Evolutionary conservation across 805 yeast species (phyloP), one percentile per base, ranked within the genome.

Genomic region (Zygosaccharomyces gambellarensis): DNA sequence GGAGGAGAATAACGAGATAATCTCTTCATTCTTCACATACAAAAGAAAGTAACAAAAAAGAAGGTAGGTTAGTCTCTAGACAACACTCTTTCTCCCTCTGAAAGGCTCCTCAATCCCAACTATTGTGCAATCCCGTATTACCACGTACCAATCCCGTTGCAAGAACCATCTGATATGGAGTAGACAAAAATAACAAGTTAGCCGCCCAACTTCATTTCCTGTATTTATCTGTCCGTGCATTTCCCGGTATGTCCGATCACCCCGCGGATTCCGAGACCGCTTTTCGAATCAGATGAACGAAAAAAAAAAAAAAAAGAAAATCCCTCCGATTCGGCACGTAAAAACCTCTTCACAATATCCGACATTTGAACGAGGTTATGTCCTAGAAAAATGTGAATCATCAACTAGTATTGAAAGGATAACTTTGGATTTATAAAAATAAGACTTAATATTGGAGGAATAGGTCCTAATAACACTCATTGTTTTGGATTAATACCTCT

Each of bases 291-390:
- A 32, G 21, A 34, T 14, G 17, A 5, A 34, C 10, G 14, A 17
- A 17, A 17, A 17, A 34, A 10, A 34, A 17, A 34, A 34, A 34
- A 34, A 32, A 32, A 32, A 32, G 9, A 42, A 42, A 42, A 42
- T 42, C 45, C 38, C 45, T 42, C 45, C 45, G n/a, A 25, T 30
- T 42, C 45, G 45, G 45, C 45, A 17, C 23, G 29, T 42, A 42
- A 30, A 23, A 34, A 11, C 22, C 36, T 19, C 1, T 30, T 34
- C 32, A 30, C 32, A 40, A 42, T 19, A 19, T 42, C 19, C 28
- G 36, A 30, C 34, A 42, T 42, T 42, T 42, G 45, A 31, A 42
- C 30, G 32, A 31, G 25, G 28, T 25, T 5, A 28, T 40, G 32
- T 6, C n/a, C 36, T 27, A 40, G 34, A 40, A 11, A 14, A 21